Evolutionary conservation across 2,329 filamentous ascomycete species (phyloP).

Genomic region (Coniella vitis): DNA sequence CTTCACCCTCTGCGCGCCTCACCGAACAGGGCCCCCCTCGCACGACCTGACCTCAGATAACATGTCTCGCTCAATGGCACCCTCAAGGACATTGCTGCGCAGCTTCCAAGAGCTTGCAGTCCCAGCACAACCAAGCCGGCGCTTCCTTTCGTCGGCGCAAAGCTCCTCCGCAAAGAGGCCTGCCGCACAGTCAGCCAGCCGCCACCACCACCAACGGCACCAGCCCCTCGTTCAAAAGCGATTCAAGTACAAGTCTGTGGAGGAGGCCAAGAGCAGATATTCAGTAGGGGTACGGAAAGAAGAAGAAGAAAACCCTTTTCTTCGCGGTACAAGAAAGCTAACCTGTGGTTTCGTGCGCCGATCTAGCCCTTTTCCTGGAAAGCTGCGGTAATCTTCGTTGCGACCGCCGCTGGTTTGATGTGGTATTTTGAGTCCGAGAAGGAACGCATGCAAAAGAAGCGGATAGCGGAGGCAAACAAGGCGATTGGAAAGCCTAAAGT

Average conservation of each 20-base stretch:
- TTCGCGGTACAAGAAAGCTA: conserved; percentile 4
- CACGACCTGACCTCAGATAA: conserved; percentile 2
- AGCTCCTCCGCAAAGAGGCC: conserved; percentile 18
- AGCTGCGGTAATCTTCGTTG: conserved; percentile 77
- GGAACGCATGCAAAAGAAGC: conserved; percentile 78
- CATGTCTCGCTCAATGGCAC: conserved; percentile 34
- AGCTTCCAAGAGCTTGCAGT: conserved; percentile 24
- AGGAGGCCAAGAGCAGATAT: conserved; percentile 53
- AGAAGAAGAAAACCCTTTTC: not conserved
- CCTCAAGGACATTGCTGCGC: conserved; percentile 30
- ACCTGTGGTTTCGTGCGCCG: conserved; percentile 1
- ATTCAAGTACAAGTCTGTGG: conserved; percentile 45
- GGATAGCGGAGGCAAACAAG: conserved; percentile 86
- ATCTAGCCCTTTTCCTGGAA: conserved; percentile 85
- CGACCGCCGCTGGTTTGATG: conserved; percentile 68
- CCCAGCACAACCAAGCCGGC: conserved; percentile 31
- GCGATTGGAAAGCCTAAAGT: conserved; percentile 90
- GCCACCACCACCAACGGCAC: conserved; percentile 16
- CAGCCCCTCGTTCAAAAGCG: conserved; percentile 30
- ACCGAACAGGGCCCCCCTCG: not conserved
- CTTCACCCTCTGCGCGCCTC: not conserved
- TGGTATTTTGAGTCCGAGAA: conserved; percentile 95
- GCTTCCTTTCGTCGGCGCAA: conserved; percentile 33
- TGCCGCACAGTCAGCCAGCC: conserved; percentile 14
- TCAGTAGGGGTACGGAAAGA: conserved; percentile 43